These are phyloP conservation scores for Pseudopithomyces maydicus DNA, from an alignment of 2,329 filamentous ascomycete species.

Conservation along the genomic window DNA sequence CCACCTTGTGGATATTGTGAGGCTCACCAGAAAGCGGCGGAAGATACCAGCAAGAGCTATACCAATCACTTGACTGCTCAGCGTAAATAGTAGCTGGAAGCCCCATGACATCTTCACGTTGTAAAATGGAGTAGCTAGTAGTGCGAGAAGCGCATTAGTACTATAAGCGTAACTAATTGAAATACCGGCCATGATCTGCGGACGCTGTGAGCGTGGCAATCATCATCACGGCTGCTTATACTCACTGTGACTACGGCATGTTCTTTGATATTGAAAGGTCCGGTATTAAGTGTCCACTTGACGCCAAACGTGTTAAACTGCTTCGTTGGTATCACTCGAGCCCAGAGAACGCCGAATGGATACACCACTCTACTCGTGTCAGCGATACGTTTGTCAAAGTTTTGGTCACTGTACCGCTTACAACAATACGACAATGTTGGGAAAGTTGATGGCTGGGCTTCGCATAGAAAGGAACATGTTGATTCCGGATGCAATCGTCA, in stretches of 20 bases:
- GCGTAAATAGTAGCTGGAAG: conserved; percentile 69
- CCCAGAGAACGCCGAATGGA: conserved; percentile 67
- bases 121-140: conserved; percentile 61
- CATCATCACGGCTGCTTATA: neutral
- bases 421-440: conserved; percentile 66
- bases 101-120: conserved; percentile 69
- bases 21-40: conserved; percentile 27
- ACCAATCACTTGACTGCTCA: conserved; percentile 62
- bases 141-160: conserved; percentile 74
- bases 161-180: conserved; percentile 69
- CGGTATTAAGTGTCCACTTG: conserved; percentile 65
- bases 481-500: conserved; percentile 50
- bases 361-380: conserved; percentile 54
- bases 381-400: neutral
- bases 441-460: conserved; percentile 65
- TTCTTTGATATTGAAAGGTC: conserved; percentile 73
- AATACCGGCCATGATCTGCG: conserved; percentile 61
- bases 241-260: conserved; percentile 63
- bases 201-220: neutral
- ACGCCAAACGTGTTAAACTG: conserved; percentile 59
- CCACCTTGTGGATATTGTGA: neutral
- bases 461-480: conserved; percentile 69
- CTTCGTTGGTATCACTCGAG: conserved; percentile 57
- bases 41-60: conserved; percentile 30
- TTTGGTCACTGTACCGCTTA: conserved; percentile 18